A percentile compares a stretch with the other conserved stretches of the same genome.
These are phyloP conservation scores for Phytophthora cryptogea DNA, from an alignment of 352 stramenopile species.

Conservation along the genomic window DNA sequence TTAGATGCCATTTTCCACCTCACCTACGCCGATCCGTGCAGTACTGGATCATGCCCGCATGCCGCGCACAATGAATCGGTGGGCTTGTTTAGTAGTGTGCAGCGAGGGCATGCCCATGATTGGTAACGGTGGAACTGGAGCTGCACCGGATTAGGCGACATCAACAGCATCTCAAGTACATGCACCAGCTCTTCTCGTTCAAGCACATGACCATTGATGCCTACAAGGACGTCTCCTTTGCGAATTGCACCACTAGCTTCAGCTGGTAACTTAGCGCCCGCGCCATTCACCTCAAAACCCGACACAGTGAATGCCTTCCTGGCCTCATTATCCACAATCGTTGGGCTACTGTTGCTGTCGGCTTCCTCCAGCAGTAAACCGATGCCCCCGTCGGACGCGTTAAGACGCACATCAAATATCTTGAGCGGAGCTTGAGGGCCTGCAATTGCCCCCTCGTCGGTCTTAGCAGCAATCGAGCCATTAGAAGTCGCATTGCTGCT, in stretches of 20 bases:
- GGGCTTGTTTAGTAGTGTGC: slow-evolving; percentile 71
- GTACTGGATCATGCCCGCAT: slow-evolving; percentile 44
- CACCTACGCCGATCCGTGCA: slow-evolving; percentile 10
- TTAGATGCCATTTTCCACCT: background rate
- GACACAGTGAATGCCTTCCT: slow-evolving; percentile 53
- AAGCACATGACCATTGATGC: slow-evolving; percentile 60
- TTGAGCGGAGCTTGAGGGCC: slow-evolving; percentile 31
- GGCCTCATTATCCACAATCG: background rate
- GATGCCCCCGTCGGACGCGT: slow-evolving; percentile 72
- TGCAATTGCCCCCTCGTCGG: slow-evolving; percentile 6
- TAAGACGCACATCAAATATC: slow-evolving; percentile 61
- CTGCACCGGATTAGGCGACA: slow-evolving; percentile 66
- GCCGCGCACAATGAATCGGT: slow-evolving; percentile 47
- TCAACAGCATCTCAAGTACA: slow-evolving; percentile 73
- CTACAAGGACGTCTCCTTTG: slow-evolving; percentile 59
- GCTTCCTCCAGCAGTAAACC: slow-evolving; percentile 62
- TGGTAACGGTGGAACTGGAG: slow-evolving; percentile 68
- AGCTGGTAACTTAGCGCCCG: slow-evolving; percentile 62
- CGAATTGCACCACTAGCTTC: slow-evolving; percentile 73
- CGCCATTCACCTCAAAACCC: slow-evolving; percentile 69
- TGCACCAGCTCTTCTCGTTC: slow-evolving; percentile 50
- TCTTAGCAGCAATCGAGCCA: background rate
- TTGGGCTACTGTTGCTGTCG: background rate
- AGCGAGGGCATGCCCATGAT: slow-evolving; percentile 69
- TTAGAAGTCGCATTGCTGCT: slow-evolving; percentile 1